phyloP scores from a whole-genome alignment of 2,329 filamentous ascomycete genomes.

The Ascomycota sp. region DNA sequence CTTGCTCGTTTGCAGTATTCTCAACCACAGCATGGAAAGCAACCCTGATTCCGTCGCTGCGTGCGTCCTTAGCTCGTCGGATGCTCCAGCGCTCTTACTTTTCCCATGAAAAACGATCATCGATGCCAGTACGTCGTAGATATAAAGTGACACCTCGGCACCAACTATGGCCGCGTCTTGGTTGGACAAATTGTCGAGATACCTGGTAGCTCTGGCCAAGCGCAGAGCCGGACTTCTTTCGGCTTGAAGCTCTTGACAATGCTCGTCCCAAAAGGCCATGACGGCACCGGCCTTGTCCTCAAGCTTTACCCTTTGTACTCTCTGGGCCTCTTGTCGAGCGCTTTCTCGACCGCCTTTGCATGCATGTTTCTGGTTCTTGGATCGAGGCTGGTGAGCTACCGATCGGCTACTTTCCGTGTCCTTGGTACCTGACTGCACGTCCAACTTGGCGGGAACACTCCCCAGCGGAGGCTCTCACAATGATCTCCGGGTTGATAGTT shows the following conservation, averaged over 20 bases:
- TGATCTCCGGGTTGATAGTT: conserved; percentile 39
- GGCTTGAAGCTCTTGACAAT: conserved; percentile 22
- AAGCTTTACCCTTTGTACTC: conserved; percentile 13
- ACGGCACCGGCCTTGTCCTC: conserved; percentile 1
- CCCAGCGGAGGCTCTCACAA: conserved; percentile 20
- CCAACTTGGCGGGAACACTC: background rate
- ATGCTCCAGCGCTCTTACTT: background rate
- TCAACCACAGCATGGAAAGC: conserved; percentile 4
- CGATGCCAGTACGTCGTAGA: conserved; percentile 11
- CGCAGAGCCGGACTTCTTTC: conserved; percentile 19
- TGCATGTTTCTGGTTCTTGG: conserved; percentile 2
- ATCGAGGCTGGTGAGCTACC: conserved; percentile 3
- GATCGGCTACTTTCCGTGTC: background rate
- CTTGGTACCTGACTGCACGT: too few relatives aligned
- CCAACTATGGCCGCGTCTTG: conserved; percentile 10
- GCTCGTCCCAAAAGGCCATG: conserved; percentile 2
- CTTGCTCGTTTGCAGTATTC: conserved; percentile 2
- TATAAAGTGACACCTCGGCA: conserved; percentile 13
- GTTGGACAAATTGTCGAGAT: conserved; percentile 19
- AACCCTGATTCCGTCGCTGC: conserved; percentile 1
- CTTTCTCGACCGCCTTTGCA: conserved; percentile 14
- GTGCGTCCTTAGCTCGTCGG: background rate
- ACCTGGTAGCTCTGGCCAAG: conserved; percentile 25
- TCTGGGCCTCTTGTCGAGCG: conserved; percentile 13
- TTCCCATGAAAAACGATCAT: conserved; percentile 1